These are phyloP conservation scores for Chaetomium sp. DNA, from an alignment of 2,329 filamentous ascomycete genomes.

Conservation along the genomic window DNA sequence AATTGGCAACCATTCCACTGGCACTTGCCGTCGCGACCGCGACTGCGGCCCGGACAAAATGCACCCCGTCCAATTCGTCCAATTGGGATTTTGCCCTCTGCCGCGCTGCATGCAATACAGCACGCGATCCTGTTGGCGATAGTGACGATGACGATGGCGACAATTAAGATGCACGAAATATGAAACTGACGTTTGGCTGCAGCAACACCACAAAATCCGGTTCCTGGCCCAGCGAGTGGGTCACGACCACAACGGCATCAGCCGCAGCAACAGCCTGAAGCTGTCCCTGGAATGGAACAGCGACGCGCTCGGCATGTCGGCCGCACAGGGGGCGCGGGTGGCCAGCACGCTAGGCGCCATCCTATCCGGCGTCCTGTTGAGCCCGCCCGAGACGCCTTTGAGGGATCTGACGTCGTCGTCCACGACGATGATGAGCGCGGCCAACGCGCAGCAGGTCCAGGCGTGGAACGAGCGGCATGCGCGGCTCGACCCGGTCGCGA, in stretches of 20 bases:
- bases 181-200: neutral
- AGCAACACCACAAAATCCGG: constrained; percentile 14
- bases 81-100: no score
- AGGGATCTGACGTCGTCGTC: constrained; percentile 5
- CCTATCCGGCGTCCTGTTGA: constrained; percentile 12
- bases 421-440: constrained; percentile 6
- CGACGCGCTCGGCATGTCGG: constrained; percentile 12
- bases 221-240: constrained; percentile 12
- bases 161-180: no score
- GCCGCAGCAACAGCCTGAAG: neutral
- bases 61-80: no score
- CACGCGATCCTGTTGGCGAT: no score
- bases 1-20: no score
- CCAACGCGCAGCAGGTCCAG: constrained; percentile 40
- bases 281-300: constrained; percentile 20
- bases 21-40: no score
- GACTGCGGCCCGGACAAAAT: no score
- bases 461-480: constrained; percentile 32
- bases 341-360: constrained; percentile 19
- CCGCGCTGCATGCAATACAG: no score
- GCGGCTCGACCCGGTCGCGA: constrained; percentile 29
- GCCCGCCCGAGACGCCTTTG: constrained; percentile 7
- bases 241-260: no score
- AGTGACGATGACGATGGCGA: no score
- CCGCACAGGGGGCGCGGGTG: constrained; percentile 15